Conservation (phyloP, 306 rosid genomes). For the Corylus avellana region DNA sequence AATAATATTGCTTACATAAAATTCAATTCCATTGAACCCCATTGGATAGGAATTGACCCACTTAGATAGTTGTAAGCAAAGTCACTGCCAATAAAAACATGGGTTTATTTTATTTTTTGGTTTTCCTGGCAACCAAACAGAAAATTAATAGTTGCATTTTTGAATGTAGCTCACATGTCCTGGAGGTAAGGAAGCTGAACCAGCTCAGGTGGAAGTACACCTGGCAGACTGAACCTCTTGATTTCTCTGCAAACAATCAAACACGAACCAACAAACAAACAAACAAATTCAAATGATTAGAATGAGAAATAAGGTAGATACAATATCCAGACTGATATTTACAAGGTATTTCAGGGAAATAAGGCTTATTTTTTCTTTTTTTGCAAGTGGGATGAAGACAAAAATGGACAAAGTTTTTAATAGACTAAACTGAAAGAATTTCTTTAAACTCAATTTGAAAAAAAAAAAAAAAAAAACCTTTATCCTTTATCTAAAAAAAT, state of each 20-base stretch:
- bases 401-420: too few species aligned
- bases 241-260: constrained; percentile 13
- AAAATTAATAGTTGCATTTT: background rate
- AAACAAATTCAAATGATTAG: too few species aligned
- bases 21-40: constrained; percentile 27
- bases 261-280: background rate
- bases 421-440: too few species aligned
- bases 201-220: constrained; percentile 38
- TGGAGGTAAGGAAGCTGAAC: constrained; percentile 30
- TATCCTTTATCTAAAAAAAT: too few species aligned
- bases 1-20: constrained; percentile 18
- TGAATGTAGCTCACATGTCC: constrained; percentile 15
- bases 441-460: too few species aligned
- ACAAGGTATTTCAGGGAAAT: too few species aligned
- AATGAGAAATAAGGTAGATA: background rate
- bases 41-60: constrained; percentile 27
- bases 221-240: constrained; percentile 23
- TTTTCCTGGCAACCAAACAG: background rate
- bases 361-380: too few species aligned
- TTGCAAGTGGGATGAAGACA: too few species aligned
- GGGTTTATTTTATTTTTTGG: background rate
- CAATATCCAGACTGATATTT: too few species aligned
- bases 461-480: too few species aligned
- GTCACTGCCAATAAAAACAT: constrained; percentile 17
- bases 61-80: constrained; percentile 34